A percentile compares a stretch with the other conserved stretches of the same genome.
Evolutionary conservation across 2,329 filamentous ascomycete species (phyloP).

Genomic region (Raffaelea arxii): DNA sequence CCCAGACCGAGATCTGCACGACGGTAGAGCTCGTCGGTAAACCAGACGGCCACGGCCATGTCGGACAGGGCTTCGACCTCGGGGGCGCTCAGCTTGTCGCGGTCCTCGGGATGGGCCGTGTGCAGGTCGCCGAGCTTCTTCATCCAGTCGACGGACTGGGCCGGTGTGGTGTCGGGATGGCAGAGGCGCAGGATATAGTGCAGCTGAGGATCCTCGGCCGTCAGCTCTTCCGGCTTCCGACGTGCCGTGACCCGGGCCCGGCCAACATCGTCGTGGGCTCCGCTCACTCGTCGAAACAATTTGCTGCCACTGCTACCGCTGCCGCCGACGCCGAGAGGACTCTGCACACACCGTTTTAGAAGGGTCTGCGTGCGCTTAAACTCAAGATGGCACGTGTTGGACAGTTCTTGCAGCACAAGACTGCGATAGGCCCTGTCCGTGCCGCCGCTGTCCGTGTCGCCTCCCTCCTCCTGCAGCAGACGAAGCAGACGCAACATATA

Average conservation of each 20-base stretch:
- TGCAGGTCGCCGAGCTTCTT: constrained; percentile 29
- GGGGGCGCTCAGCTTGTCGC: constrained; percentile 21
- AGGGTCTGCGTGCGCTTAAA: constrained; percentile 26
- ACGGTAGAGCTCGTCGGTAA: constrained; percentile 29
- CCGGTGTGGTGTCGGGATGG: constrained; percentile 23
- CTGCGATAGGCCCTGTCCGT: constrained; percentile 20
- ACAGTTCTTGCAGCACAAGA: constrained; percentile 33
- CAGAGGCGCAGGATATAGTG: constrained; percentile 36
- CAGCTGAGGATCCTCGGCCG: constrained; percentile 26
- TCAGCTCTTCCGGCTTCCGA: constrained; percentile 28
- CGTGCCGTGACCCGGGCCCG: constrained; percentile 29
- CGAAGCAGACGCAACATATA: constrained; percentile 28
- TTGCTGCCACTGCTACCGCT: too few relatives aligned
- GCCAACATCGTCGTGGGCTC: constrained; percentile 22
- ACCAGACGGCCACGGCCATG: constrained; percentile 26
- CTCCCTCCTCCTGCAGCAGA: too few relatives aligned
- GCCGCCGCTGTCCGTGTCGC: constrained; percentile 8
- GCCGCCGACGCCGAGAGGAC: constrained; percentile 17
- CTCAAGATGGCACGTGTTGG: constrained; percentile 34
- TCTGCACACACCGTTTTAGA: constrained; percentile 31
- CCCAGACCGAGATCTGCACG: too few relatives aligned
- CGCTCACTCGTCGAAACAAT: constrained; percentile 31
- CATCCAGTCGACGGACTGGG: constrained; percentile 28
- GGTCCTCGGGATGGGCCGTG: constrained; percentile 19
- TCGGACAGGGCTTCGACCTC: constrained; percentile 26